Evolutionary conservation across 169 alveolate genomes (phyloP).

Genomic region (Plasmodium reichenowi): DNA sequence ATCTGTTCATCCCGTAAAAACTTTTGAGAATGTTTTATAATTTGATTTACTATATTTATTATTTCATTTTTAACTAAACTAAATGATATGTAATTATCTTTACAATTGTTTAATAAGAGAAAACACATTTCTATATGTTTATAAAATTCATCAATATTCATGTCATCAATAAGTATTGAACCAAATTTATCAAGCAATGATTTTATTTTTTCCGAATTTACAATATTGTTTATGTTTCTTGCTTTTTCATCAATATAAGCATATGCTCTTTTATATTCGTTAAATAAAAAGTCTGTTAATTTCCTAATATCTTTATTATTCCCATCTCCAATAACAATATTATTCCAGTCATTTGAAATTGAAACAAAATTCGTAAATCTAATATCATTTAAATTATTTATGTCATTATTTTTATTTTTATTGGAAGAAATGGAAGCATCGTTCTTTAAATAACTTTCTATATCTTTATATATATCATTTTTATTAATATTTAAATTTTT

Average conservation of each 20-base stretch:
- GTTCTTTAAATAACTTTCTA: constrained; percentile 29
- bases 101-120: constrained; percentile 52
- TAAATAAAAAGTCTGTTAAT: constrained; percentile 38
- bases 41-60: constrained; percentile 31
- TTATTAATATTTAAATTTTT: constrained; percentile 35
- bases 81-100: constrained; percentile 70
- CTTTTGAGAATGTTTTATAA: constrained; percentile 49
- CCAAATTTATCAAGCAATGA: constrained; percentile 38
- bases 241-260: constrained; percentile 29
- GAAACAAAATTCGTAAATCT: constrained; percentile 21
- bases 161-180: constrained; percentile 32
- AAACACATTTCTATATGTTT: constrained; percentile 40
- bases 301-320: constrained; percentile 42
- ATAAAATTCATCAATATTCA: constrained; percentile 45
- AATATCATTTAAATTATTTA: constrained; percentile 21
- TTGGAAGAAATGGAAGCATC: neutral
- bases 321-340: constrained; percentile 31
- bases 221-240: constrained; percentile 17
- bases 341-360: constrained; percentile 40
- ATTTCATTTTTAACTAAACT: constrained; percentile 72
- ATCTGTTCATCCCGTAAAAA: constrained; percentile 37
- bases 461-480: constrained; percentile 42
- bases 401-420: constrained; percentile 22
- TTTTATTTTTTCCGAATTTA: constrained; percentile 53
- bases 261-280: constrained; percentile 63